phyloP scores from a whole-genome alignment of 2,329 filamentous ascomycete species.

The Xylariaceae sp. region DNA sequence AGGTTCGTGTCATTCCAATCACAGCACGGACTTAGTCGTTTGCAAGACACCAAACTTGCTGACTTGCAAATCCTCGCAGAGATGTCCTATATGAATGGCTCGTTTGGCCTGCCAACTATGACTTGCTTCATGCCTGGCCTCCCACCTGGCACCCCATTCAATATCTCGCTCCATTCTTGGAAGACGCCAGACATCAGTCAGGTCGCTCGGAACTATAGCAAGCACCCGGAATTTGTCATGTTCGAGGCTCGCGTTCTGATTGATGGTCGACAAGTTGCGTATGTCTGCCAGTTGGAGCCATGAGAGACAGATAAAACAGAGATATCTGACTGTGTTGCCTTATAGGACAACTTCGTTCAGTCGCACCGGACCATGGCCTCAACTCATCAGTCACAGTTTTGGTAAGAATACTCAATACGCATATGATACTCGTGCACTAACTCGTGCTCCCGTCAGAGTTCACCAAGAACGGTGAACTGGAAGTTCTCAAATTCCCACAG shows the following conservation, averaged over 20 bases:
- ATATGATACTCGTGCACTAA: constrained; percentile 21
- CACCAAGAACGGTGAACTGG: constrained; percentile 53
- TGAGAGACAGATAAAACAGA: background rate
- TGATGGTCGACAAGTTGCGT: constrained; percentile 62
- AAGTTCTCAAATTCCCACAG: constrained; percentile 63
- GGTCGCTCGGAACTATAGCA: constrained; percentile 51
- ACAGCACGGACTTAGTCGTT: background rate
- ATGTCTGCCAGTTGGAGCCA: constrained; percentile 25
- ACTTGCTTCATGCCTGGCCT: constrained; percentile 68
- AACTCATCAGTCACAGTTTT: constrained; percentile 42
- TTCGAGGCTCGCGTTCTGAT: constrained; percentile 65
- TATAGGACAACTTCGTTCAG: constrained; percentile 52
- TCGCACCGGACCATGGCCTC: constrained; percentile 47
- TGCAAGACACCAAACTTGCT: constrained; percentile 10
- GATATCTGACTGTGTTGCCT: constrained; percentile 1
- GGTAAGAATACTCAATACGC: constrained; percentile 30
- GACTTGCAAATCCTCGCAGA: constrained; percentile 35
- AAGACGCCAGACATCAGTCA: constrained; percentile 54
- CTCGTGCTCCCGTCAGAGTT: constrained; percentile 35
- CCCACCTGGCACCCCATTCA: constrained; percentile 52
- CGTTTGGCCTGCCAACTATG: constrained; percentile 56
- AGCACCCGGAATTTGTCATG: constrained; percentile 49
- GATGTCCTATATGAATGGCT: constrained; percentile 45
- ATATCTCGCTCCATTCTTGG: constrained; percentile 73
- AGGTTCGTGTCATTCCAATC: constrained; percentile 29